Percentiles rank a stretch among this genome's conserved stretches.
Conservation (phyloP, 345 rosid species). For the Punica granatum region DNA sequence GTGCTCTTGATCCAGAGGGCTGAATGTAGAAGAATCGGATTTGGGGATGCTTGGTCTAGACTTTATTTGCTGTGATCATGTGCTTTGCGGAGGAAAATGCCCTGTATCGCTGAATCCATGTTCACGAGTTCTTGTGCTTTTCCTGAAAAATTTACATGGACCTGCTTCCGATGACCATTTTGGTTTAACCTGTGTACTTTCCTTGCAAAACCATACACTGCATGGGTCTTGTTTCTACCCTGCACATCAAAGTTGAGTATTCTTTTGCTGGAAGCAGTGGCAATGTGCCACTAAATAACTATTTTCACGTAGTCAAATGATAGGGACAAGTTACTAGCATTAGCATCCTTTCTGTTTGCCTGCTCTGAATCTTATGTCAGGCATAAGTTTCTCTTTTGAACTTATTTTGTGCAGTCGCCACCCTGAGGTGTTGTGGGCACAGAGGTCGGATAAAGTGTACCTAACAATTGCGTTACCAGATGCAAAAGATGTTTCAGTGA, state of each 20-base stretch:
- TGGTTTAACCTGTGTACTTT: background rate
- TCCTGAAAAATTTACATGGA: too few species aligned
- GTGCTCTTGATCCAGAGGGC: background rate
- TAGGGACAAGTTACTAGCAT: background rate
- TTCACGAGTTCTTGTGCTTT: too few species aligned
- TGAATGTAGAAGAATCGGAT: background rate
- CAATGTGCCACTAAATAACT: too few species aligned
- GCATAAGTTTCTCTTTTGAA: background rate
- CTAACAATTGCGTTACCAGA: slow-evolving; percentile 82
- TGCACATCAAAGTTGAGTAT: background rate
- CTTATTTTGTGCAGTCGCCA: slow-evolving; percentile 44
- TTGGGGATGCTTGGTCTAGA: background rate
- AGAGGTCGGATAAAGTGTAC: slow-evolving; percentile 77
- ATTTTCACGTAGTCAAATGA: background rate
- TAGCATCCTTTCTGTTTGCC: background rate
- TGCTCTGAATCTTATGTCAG: background rate
- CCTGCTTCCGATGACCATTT: too few species aligned
- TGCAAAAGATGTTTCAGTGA: slow-evolving; percentile 65
- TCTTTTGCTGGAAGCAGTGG: background rate
- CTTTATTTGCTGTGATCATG: background rate
- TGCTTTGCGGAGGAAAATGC: background rate
- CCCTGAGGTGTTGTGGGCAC: slow-evolving; percentile 98
- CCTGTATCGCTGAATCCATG: background rate
- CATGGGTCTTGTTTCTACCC: background rate
- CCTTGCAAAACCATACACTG: background rate